Percentiles rank a stretch among this genome's conserved stretches.
Evolutionary conservation across 176 grass and related monocot genomes (phyloP).

Genomic region (Hordeum marinum): DNA sequence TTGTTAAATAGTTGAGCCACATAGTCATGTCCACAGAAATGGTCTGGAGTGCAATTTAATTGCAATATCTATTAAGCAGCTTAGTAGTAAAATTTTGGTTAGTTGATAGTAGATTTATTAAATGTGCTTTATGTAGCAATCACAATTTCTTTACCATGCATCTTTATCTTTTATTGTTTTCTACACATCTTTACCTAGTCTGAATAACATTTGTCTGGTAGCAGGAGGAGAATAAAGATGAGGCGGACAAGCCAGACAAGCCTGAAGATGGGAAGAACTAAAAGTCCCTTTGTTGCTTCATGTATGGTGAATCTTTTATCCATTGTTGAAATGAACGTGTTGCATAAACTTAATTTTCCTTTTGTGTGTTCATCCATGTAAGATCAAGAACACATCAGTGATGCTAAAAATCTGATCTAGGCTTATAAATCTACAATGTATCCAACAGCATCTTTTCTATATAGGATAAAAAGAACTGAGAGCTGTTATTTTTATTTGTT

Average conservation of each 20-base stretch:
- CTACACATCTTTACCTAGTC: not conserved
- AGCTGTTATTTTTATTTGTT: not conserved
- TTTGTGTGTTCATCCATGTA: too few species aligned
- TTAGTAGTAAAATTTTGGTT: not conserved
- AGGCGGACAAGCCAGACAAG: constrained; percentile 45
- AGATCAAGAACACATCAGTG: not conserved
- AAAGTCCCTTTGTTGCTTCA: constrained; percentile 9
- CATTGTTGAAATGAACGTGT: not conserved
- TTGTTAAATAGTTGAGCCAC: not conserved
- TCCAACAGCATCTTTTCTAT: not conserved
- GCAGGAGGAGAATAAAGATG: constrained; percentile 79
- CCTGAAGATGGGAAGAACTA: constrained; percentile 62
- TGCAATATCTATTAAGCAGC: not conserved
- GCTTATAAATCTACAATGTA: not conserved
- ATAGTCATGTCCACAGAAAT: not conserved
- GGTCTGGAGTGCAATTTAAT: not conserved
- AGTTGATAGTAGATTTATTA: not conserved
- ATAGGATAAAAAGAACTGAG: not conserved
- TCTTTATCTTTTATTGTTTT: not conserved
- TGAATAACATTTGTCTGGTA: constrained; percentile 5
- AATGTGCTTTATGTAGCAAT: not conserved
- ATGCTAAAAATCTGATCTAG: not conserved
- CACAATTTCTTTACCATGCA: not conserved
- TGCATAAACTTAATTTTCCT: not conserved
- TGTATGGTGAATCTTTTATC: not conserved